Percentiles rank a stretch among this genome's conserved stretches.
Conservation (phyloP, 1,284 basidiomycete species). For the Sporisorium iseilematis-ciliati region DNA sequence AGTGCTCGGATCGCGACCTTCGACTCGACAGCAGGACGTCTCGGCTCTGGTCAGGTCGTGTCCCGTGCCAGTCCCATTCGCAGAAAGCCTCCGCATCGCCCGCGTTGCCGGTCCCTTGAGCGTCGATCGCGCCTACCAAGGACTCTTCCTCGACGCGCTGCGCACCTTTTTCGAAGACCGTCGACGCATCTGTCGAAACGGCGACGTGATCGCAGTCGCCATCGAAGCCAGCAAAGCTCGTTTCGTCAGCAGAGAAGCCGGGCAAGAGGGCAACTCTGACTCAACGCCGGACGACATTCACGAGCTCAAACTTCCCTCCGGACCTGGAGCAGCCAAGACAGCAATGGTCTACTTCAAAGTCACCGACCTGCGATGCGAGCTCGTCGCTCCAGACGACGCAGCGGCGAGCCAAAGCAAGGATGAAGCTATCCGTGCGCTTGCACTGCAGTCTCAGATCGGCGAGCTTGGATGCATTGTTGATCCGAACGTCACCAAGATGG, state of each 20-base stretch:
- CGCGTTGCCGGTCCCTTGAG: slow-evolving; percentile 85
- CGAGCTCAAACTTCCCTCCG: slow-evolving; percentile 40
- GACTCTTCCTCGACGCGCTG: slow-evolving; percentile 78
- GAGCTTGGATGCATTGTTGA: slow-evolving; percentile 82
- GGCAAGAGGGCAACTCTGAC: slow-evolving; percentile 46
- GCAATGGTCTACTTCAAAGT: slow-evolving; percentile 81
- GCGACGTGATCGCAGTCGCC: slow-evolving; percentile 82
- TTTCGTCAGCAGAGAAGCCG: slow-evolving; percentile 49
- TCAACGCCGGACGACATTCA: slow-evolving; percentile 69
- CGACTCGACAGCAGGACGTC: slow-evolving; percentile 26
- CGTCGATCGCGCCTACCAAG: slow-evolving; percentile 80
- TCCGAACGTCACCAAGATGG: slow-evolving; percentile 76
- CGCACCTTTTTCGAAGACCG: slow-evolving; percentile 77
- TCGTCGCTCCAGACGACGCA: slow-evolving; percentile 70
- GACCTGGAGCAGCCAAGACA: slow-evolving; percentile 53
- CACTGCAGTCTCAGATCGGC: slow-evolving; percentile 71
- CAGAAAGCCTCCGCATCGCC: slow-evolving; percentile 78
- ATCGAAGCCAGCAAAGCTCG: slow-evolving; percentile 74
- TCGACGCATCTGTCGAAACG: slow-evolving; percentile 79
- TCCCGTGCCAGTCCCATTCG: slow-evolving; percentile 62
- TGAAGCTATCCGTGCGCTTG: slow-evolving; percentile 32
- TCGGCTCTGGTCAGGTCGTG: slow-evolving; percentile 48
- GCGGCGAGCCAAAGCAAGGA: slow-evolving; percentile 41
- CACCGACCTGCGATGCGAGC: slow-evolving; percentile 80
- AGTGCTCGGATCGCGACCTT: slow-evolving; percentile 35